Conservation (phyloP, 1,284 basidiomycete genomes). For the Rhodotorula sp. region DNA sequence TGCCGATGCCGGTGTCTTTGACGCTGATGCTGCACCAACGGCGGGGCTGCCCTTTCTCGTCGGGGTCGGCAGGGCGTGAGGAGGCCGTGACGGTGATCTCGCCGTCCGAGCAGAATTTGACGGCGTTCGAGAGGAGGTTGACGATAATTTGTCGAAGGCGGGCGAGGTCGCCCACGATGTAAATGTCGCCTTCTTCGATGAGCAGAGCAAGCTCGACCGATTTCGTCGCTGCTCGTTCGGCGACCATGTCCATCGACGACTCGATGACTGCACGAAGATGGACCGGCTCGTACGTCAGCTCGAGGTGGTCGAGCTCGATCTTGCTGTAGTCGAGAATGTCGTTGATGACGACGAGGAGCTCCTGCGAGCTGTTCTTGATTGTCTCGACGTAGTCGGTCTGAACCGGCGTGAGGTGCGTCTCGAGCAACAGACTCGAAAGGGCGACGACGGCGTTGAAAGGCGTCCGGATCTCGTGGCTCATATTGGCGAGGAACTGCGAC, state of each 20-base stretch:
- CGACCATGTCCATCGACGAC: conserved; percentile 37
- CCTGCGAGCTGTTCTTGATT: conserved; percentile 38
- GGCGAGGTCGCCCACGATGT: conserved; percentile 30
- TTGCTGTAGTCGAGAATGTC: conserved; percentile 39
- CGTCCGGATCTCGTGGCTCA: conserved; percentile 31
- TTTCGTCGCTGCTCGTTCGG: conserved; percentile 37
- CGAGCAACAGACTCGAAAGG: conserved; percentile 29
- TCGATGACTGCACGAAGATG: conserved; percentile 31
- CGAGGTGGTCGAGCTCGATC: conserved; percentile 38
- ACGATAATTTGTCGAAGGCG: conserved; percentile 36
- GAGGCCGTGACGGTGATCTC: conserved; percentile 34
- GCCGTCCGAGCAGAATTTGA: conserved; percentile 35
- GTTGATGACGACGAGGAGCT: conserved; percentile 38
- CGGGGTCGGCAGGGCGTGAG: not conserved
- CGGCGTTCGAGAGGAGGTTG: conserved; percentile 34
- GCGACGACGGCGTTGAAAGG: conserved; percentile 41
- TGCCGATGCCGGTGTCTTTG: conserved; percentile 38
- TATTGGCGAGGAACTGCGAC: conserved; percentile 36
- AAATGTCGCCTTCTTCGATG: conserved; percentile 36
- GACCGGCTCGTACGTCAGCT: conserved; percentile 25
- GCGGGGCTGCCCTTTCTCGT: not conserved
- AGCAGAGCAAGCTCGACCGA: conserved; percentile 33
- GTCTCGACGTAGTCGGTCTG: conserved; percentile 38
- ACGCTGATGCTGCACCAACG: conserved; percentile 24
- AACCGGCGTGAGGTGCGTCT: conserved; percentile 32